phyloP scores from a whole-genome alignment of 257 asterid genomes.

The Nicotiana knightiana region DNA sequence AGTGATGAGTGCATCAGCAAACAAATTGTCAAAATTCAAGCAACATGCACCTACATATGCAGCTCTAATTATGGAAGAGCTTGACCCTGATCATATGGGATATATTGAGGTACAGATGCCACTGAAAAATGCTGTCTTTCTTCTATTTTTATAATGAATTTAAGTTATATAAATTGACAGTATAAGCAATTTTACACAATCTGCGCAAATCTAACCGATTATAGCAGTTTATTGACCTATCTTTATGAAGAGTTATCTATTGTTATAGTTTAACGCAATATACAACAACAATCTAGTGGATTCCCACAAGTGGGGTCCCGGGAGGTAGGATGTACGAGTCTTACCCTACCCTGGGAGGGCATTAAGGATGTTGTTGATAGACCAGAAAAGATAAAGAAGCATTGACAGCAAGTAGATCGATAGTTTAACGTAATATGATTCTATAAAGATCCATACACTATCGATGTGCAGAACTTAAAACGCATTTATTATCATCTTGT shows the following conservation, averaged over 20 bases:
- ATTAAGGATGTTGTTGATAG: fast-evolving
- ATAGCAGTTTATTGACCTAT: not conserved
- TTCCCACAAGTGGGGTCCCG: too few relatives aligned
- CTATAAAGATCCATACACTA: not conserved
- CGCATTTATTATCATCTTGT: not conserved
- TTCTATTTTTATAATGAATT: not conserved
- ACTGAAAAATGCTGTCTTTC: not conserved
- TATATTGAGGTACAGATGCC: conserved; percentile 57
- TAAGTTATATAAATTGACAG: too few relatives aligned
- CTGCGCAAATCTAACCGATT: not conserved
- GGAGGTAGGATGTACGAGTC: too few relatives aligned
- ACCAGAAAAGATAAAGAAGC: too few relatives aligned
- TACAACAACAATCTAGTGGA: too few relatives aligned
- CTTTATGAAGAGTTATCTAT: not conserved
- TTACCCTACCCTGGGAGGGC: too few relatives aligned
- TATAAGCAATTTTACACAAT: not conserved
- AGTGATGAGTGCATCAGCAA: conserved; percentile 91
- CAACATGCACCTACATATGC: conserved; percentile 64
- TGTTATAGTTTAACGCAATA: too few relatives aligned
- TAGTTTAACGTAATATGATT: too few relatives aligned
- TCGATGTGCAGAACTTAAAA: not conserved
- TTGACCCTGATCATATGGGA: conserved; percentile 83
- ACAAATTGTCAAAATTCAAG: conserved; percentile 74
- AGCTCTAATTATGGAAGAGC: conserved; percentile 87
- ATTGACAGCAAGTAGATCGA: too few relatives aligned